A percentile compares a stretch with the other conserved stretches of the same genome.
Evolutionary conservation across 176 grass and related monocot species (phyloP).

Genomic region (Tillandsia fasciculata): DNA sequence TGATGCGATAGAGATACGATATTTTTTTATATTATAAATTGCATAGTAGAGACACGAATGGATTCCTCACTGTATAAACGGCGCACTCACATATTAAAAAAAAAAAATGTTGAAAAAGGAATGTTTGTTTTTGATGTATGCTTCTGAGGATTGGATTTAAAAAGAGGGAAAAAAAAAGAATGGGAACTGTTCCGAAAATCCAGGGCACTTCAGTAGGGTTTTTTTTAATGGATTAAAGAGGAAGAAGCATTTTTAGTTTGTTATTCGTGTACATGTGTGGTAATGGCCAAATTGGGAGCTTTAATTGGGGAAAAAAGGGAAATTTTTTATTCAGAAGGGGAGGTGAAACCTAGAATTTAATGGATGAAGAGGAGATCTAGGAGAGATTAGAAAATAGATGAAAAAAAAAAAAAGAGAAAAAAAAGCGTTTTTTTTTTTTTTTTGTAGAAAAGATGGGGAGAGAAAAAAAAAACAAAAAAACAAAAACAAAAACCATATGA

Average conservation of each 20-base stretch:
- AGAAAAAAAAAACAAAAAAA: neutral
- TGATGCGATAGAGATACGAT: slow-evolving; percentile 10
- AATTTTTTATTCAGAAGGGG: neutral
- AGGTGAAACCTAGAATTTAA: neutral
- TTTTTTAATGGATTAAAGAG: neutral
- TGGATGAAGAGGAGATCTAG: too few relatives aligned
- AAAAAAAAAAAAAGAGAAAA: too few relatives aligned
- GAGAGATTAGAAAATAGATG: too few relatives aligned
- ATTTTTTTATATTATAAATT: slow-evolving; percentile 8
- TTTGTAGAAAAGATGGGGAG: neutral
- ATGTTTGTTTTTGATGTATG: slow-evolving; percentile 15
- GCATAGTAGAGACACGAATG: slow-evolving; percentile 7
- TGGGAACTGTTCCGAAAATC: neutral
- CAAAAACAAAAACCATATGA: too few relatives aligned
- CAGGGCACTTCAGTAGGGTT: neutral
- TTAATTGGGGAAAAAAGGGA: neutral
- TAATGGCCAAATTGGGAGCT: neutral
- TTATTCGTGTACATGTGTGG: neutral
- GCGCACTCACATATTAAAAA: slow-evolving; percentile 14
- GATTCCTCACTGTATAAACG: slow-evolving; percentile 20
- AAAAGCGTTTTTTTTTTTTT: too few relatives aligned
- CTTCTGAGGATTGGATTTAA: slow-evolving; percentile 20
- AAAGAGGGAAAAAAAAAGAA: slow-evolving; percentile 14
- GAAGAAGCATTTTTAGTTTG: neutral
- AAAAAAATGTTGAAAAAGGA: neutral